These are phyloP conservation scores for Cerioporus squamosus DNA, from an alignment of 1,284 basidiomycete genomes.

Conservation along the genomic window DNA sequence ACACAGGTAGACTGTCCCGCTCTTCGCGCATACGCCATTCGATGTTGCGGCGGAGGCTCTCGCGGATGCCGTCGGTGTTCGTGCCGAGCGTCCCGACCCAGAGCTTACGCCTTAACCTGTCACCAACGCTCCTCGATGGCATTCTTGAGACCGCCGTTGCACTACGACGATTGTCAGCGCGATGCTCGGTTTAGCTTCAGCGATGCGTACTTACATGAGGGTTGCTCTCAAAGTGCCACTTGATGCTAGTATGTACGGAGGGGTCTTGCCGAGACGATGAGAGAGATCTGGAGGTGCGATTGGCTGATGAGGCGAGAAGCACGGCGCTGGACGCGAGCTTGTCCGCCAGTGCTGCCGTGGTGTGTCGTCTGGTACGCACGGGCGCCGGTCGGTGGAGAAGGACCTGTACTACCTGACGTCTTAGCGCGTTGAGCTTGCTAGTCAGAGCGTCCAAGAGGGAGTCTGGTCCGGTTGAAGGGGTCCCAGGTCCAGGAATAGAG, in stretches of 20 bases:
- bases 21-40: slow-evolving; percentile 63
- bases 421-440: slow-evolving; percentile 18
- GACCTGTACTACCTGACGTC: slow-evolving; percentile 14
- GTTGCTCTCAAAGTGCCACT: slow-evolving; percentile 69
- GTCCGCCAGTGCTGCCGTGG: slow-evolving; percentile 25
- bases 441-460: slow-evolving; percentile 30
- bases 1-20: slow-evolving; percentile 70
- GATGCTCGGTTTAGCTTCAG: neutral
- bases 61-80: slow-evolving; percentile 64
- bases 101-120: slow-evolving; percentile 56
- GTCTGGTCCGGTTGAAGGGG: slow-evolving; percentile 10
- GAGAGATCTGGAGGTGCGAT: slow-evolving; percentile 47
- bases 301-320: slow-evolving; percentile 37
- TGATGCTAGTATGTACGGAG: slow-evolving; percentile 25
- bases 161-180: slow-evolving; percentile 27
- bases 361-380: slow-evolving; percentile 36
- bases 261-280: slow-evolving; percentile 52
- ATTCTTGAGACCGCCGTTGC: slow-evolving; percentile 83
- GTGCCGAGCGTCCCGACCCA: slow-evolving; percentile 86
- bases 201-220: slow-evolving; percentile 43
- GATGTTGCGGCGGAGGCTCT: slow-evolving; percentile 61
- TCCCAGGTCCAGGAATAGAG: slow-evolving; percentile 2
- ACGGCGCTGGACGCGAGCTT: slow-evolving; percentile 34
- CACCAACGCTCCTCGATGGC: slow-evolving; percentile 70
- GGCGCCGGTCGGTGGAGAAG: slow-evolving; percentile 16